These are phyloP conservation scores for Dipteronia sinensis DNA, from an alignment of 345 rosid genomes.

Conservation along the genomic window DNA sequence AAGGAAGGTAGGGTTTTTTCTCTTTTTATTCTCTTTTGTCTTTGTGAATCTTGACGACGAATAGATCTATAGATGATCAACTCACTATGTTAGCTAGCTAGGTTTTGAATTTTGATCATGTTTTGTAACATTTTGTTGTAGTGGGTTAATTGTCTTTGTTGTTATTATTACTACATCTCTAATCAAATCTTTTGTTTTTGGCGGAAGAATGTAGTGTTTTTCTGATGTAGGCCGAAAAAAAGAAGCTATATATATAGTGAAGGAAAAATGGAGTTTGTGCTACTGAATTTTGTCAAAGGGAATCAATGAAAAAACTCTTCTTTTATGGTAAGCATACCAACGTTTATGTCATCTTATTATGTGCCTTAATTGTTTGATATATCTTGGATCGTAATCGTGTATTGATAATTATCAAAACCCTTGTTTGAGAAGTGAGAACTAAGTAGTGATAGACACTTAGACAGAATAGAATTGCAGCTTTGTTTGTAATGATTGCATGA, in stretches of 20 bases:
- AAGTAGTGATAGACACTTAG: neutral
- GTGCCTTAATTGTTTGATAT: neutral
- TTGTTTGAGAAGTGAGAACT: neutral
- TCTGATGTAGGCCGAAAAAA: constrained; percentile 22
- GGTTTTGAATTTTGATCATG: constrained; percentile 9
- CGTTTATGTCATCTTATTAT: neutral
- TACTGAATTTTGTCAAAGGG: constrained; percentile 12
- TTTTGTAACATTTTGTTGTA: constrained; percentile 11
- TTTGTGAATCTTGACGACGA: constrained; percentile 22
- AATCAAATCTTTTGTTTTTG: constrained; percentile 6
- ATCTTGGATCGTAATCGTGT: neutral
- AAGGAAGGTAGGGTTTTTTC: constrained; percentile 27
- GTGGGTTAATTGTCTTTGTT: neutral
- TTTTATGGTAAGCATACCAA: constrained; percentile 30
- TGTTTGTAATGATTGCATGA: neutral
- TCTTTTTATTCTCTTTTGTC: neutral
- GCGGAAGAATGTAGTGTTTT: constrained; percentile 20
- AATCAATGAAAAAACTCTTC: constrained; percentile 3
- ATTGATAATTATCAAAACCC: neutral
- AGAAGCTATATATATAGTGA: neutral
- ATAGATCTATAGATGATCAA: neutral
- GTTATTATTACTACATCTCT: neutral
- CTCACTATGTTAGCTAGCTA: neutral
- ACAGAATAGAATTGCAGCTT: neutral
- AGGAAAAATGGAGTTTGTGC: constrained; percentile 10